These are phyloP conservation scores for Parascedosporium putredinis DNA, from an alignment of 2,329 filamentous ascomycete genomes.

Conservation along the genomic window DNA sequence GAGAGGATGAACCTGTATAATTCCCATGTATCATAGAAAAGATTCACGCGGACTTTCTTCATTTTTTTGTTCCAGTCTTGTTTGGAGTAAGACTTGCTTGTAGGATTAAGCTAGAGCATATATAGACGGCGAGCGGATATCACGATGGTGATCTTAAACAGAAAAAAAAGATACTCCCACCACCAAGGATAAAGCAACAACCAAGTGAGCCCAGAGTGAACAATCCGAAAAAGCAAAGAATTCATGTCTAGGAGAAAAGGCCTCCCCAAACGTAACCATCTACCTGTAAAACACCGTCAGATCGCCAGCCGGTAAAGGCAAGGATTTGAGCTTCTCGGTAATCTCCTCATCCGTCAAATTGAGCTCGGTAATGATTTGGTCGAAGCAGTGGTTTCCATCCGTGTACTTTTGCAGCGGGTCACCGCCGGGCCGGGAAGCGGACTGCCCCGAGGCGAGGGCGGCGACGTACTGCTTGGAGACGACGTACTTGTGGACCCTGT, in stretches of 20 bases:
- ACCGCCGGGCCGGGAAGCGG: conserved; percentile 26
- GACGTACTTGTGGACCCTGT: conserved; percentile 86
- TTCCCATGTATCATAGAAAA: conserved; percentile 3
- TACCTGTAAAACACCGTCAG: conserved; percentile 44
- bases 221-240: too few species aligned
- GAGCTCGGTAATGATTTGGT: conserved; percentile 72
- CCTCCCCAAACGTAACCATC: too few species aligned
- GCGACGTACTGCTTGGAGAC: conserved; percentile 55
- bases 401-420: conserved; percentile 56
- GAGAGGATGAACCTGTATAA: not conserved
- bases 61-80: too few species aligned
- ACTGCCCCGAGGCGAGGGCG: conserved; percentile 43
- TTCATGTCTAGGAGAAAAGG: too few species aligned
- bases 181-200: too few species aligned
- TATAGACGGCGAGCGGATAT: not conserved
- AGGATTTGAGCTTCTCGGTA: conserved; percentile 53
- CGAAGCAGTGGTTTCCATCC: conserved; percentile 67
- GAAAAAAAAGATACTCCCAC: not conserved
- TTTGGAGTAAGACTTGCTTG: not conserved
- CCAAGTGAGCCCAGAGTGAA: too few species aligned
- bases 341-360: conserved; percentile 61
- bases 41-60: not conserved
- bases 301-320: conserved; percentile 41
- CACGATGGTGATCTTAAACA: not conserved
- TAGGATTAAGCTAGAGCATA: conserved; percentile 4